These are phyloP conservation scores for Nakazawaea pomicola DNA, from an alignment of 805 yeast species.

Conservation along the genomic window DNA sequence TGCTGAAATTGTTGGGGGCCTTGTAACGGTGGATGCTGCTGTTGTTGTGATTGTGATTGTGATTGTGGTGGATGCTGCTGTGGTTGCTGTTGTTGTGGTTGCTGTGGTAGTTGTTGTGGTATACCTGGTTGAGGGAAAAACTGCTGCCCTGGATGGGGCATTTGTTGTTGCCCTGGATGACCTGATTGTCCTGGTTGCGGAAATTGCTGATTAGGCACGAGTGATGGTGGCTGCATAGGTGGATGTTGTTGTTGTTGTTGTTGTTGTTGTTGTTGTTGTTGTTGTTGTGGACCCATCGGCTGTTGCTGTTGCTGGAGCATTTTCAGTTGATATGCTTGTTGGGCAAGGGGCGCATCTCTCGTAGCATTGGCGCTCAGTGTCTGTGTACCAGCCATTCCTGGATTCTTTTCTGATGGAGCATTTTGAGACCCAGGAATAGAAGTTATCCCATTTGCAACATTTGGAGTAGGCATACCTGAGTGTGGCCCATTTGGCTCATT, in stretches of 20 bases:
- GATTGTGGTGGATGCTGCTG: slow-evolving; percentile 7
- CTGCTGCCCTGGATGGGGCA: slow-evolving; percentile 1
- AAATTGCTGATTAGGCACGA: background rate
- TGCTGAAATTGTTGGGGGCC: background rate
- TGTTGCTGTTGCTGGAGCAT: slow-evolving; percentile 1
- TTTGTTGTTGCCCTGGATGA: slow-evolving; percentile 11
- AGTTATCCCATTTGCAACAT: background rate
- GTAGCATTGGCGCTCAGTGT: background rate
- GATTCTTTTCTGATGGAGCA: slow-evolving; percentile 2
- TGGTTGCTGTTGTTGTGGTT: slow-evolving; percentile 6
- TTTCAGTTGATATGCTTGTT: background rate
- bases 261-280: slow-evolving; percentile 11
- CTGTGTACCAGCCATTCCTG: background rate
- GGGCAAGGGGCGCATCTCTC: slow-evolving; percentile 4
- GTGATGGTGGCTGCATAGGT: background rate
- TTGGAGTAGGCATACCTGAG: background rate
- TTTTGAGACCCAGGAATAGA: background rate
- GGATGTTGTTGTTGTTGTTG: slow-evolving; percentile 4
- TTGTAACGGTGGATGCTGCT: too few relatives aligned
- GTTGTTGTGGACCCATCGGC: slow-evolving; percentile 11
- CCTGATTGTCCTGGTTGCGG: slow-evolving; percentile 12
- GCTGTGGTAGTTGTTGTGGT: slow-evolving; percentile 7
- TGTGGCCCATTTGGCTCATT: background rate
- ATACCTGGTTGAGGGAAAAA: background rate
- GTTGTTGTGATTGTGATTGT: slow-evolving; percentile 9